Evolutionary conservation across 129 eudicot genomes (phyloP), one percentile per base, ranked within the genome.

Genomic region (Logfia minima): DNA sequence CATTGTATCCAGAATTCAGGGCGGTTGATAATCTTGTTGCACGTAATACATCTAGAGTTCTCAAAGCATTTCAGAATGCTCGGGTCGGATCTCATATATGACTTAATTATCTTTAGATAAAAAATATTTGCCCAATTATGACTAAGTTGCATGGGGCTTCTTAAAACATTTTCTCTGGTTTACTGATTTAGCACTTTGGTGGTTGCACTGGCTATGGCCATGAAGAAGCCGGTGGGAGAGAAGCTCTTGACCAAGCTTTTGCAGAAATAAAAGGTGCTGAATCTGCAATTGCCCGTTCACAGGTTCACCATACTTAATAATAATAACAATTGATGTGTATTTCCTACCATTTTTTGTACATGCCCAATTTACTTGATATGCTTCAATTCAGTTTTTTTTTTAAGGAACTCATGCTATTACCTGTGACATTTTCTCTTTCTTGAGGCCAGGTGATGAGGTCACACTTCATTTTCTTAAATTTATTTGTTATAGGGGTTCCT

Each of bases 181-280:
- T 58, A 58, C 45, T 29, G 21, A 77, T 66, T 77, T 88, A 94
- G 99, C 96, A 89, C 75, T 94, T 94, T 84, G 91, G 90, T 66
- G 99, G 99, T 75, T 87, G 96, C 83, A 94, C 99, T 48, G 99
- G 99, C 65, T 94, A 91, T 83, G 99, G 99, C 53, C 99, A 94
- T 80, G 99, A 91, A 80, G 99, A 94, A 86, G 93, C 98, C 17
- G 99, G 99, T 4, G 99, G 99, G 0, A 89, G 99, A 26, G 97
- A 94, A 84, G 97, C 97, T 70, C 90, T 94, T 51, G 99, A 94
- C 74, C 92, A 89, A 74, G 91, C 86, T 39, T 94, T 94, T 87
- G 91, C 97, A 23, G 99, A 94, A 83, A 91, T 91, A 28, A 86
- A 91, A 82, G 99, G 99, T 53, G 99, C 99, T 77, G 97, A 94